Percentiles rank a stretch among this genome's conserved stretches.
Evolutionary conservation across 2,329 filamentous ascomycete species (phyloP).

Genomic region (Exophiala calicioides): DNA sequence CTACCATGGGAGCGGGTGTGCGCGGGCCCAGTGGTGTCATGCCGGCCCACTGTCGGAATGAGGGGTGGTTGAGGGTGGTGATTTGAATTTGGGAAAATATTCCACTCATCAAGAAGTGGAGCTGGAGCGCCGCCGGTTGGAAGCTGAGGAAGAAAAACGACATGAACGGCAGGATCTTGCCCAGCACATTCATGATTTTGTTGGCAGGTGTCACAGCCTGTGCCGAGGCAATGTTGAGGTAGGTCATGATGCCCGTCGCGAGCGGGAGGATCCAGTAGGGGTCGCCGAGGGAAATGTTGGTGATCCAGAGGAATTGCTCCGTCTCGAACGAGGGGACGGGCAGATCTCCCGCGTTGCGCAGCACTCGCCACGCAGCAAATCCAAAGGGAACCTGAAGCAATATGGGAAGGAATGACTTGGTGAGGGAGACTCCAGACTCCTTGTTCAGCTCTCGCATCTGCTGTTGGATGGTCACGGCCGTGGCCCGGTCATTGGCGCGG

Average conservation of each 20-base stretch:
- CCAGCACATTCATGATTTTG: conserved; percentile 33
- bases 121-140: conserved; percentile 18
- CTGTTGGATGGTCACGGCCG: conserved; percentile 48
- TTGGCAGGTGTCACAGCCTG: conserved; percentile 31
- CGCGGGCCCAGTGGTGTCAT: conserved; percentile 6
- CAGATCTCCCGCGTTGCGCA: conserved; percentile 71
- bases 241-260: conserved; percentile 58
- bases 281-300: conserved; percentile 73
- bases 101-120: conserved; percentile 22
- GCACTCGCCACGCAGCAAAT: conserved; percentile 76
- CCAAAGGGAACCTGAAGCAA: conserved; percentile 68
- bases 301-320: conserved; percentile 75
- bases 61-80: conserved; percentile 4
- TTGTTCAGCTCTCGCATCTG: conserved; percentile 56
- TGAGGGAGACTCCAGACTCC: conserved; percentile 56
- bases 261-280: conserved; percentile 75
- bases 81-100: conserved; percentile 18
- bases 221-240: conserved; percentile 56
- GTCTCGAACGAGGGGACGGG: conserved; percentile 77
- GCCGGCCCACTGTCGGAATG: conserved; percentile 5
- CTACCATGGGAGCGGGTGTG: background rate
- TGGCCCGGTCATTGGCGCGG: conserved; percentile 48
- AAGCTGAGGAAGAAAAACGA: conserved; percentile 40
- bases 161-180: conserved; percentile 53
- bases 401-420: conserved; percentile 57